Evolutionary conservation across 2,329 filamentous ascomycete genomes (phyloP).

Genomic region (Aspergillus aculeatinus): DNA sequence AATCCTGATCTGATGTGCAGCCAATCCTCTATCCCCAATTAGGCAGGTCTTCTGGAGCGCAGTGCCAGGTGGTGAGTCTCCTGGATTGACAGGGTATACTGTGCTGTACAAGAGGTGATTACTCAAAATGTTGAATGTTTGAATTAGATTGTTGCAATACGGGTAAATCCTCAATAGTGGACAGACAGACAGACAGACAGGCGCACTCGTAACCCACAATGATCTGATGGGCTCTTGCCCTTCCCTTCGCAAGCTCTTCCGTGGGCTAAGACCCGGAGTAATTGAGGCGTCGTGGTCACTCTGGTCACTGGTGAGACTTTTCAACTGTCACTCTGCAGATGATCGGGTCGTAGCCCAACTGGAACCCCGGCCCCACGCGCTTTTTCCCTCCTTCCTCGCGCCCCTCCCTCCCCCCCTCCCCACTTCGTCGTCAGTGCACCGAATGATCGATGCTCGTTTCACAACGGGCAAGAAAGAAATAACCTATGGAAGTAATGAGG

Average conservation of each 20-base stretch:
- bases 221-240: neutral
- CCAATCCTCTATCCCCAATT: neutral
- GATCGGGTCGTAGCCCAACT: constrained; percentile 11
- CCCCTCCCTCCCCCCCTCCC: constrained; percentile 3
- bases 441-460: neutral
- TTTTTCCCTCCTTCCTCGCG: constrained; percentile 8
- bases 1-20: neutral
- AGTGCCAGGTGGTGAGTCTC: too few relatives aligned
- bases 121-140: too few relatives aligned
- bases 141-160: too few relatives aligned
- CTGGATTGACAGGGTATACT: too few relatives aligned
- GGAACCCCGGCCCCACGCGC: constrained; percentile 17
- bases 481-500: neutral
- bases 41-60: neutral
- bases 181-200: too few relatives aligned
- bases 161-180: too few relatives aligned
- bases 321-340: constrained; percentile 18
- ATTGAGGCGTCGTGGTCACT: neutral
- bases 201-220: too few relatives aligned
- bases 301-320: neutral
- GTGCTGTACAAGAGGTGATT: too few relatives aligned
- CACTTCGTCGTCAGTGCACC: constrained; percentile 7
- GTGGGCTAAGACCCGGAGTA: neutral
- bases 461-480: neutral
- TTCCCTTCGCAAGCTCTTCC: neutral